A percentile compares a stretch with the other conserved stretches of the same genome.
phyloP scores from a whole-genome alignment of 192 early-diverging fungal species.

The Dissophora ornata region DNA sequence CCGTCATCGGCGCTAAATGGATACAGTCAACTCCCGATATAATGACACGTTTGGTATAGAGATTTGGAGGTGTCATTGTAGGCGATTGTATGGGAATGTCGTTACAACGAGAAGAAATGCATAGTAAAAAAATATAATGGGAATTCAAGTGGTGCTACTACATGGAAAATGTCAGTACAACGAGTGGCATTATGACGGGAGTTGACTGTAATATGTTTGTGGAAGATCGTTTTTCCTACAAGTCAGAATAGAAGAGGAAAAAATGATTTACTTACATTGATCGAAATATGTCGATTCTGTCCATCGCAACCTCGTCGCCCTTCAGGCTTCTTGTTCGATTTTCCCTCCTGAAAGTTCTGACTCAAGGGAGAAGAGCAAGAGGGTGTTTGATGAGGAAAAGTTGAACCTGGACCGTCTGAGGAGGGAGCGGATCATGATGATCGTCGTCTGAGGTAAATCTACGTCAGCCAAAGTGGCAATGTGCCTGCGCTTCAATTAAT shows the following conservation, averaged over 20 bases:
- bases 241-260: neutral
- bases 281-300: slow-evolving; percentile 7
- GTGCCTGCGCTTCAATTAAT: too few species aligned
- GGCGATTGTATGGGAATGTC: too few species aligned
- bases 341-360: neutral
- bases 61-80: too few species aligned
- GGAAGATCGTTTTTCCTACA: slow-evolving; percentile 8
- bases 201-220: too few species aligned
- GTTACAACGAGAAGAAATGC: too few species aligned
- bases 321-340: neutral
- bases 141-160: too few species aligned
- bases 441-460: neutral
- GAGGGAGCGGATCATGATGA: neutral
- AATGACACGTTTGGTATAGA: too few species aligned
- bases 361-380: slow-evolving; percentile 8
- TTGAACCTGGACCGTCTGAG: neutral
- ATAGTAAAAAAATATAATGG: too few species aligned
- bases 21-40: too few species aligned
- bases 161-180: too few species aligned
- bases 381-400: slow-evolving; percentile 1
- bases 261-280: neutral
- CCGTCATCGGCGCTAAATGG: neutral
- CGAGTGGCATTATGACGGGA: too few species aligned
- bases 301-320: slow-evolving; percentile 3
- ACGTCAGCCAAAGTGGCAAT: too few species aligned